phyloP scores from a whole-genome alignment of 2,329 filamentous ascomycete species.

The Bipolaris zeicola region DNA sequence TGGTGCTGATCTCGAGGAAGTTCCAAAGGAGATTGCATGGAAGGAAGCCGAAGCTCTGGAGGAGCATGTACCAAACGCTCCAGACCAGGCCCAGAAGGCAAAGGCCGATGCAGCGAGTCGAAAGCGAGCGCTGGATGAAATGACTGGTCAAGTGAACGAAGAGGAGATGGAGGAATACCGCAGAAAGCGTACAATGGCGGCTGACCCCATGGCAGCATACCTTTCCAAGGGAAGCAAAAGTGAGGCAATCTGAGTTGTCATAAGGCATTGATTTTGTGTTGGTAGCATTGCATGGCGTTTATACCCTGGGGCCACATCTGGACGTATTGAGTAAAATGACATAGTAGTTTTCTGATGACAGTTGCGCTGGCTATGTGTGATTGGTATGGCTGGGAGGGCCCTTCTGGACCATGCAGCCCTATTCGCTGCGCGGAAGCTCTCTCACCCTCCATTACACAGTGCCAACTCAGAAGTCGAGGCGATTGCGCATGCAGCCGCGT shows the following conservation, averaged over 20 bases:
- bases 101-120: slow-evolving; percentile 55
- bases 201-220: slow-evolving; percentile 87
- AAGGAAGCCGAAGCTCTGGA: slow-evolving; percentile 50
- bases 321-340: slow-evolving; percentile 40
- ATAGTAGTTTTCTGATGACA: slow-evolving; percentile 39
- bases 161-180: slow-evolving; percentile 87
- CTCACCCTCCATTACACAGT: slow-evolving; percentile 23
- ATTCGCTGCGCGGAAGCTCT: slow-evolving; percentile 23
- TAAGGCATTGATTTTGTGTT: slow-evolving; percentile 21
- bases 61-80: slow-evolving; percentile 53
- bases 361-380: slow-evolving; percentile 43
- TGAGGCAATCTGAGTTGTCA: slow-evolving; percentile 57
- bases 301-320: slow-evolving; percentile 29
- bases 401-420: slow-evolving; percentile 15
- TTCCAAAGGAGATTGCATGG: slow-evolving; percentile 50
- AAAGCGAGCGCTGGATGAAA: slow-evolving; percentile 78
- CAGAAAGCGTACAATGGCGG: slow-evolving; percentile 71
- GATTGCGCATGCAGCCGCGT: slow-evolving; percentile 45
- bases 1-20: slow-evolving; percentile 53
- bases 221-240: slow-evolving; percentile 70
- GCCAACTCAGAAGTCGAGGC: slow-evolving; percentile 31
- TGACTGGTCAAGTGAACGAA: slow-evolving; percentile 77
- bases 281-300: slow-evolving; percentile 45
- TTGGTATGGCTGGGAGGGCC: slow-evolving; percentile 28
- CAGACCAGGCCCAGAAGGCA: slow-evolving; percentile 50